phyloP scores from a whole-genome alignment of 768 basidiomycete species.

The button mushroom (Agaricus bisporus) region DNA sequence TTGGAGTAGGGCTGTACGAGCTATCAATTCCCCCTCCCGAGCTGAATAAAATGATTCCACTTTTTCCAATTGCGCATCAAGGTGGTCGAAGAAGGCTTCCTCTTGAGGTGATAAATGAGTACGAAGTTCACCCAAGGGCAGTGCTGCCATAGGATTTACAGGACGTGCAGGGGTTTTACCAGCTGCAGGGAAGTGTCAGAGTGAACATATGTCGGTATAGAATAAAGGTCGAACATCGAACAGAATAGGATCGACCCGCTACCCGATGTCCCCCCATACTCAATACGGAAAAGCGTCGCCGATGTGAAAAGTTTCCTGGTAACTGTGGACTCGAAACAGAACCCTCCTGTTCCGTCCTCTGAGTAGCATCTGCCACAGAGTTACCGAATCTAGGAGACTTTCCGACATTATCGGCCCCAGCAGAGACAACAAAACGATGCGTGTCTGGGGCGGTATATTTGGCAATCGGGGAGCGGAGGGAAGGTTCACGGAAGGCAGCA shows the following conservation, averaged over 20 bases:
- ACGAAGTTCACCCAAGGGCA: conserved; percentile 43
- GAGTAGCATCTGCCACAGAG: neutral
- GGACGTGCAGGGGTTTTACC: conserved; percentile 3
- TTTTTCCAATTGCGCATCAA: conserved; percentile 80
- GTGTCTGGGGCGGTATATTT: neutral
- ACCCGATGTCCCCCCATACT: neutral
- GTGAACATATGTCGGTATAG: neutral
- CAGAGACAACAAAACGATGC: conserved; percentile 8
- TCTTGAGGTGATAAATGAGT: conserved; percentile 55
- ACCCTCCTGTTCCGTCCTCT: neutral
- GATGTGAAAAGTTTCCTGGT: neutral
- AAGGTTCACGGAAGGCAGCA: conserved; percentile 5
- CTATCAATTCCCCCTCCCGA: conserved; percentile 57
- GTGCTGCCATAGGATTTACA: conserved; percentile 18
- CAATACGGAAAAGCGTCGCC: conserved; percentile 1
- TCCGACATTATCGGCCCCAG: neutral
- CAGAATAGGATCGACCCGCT: conserved; percentile 4
- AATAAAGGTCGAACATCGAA: conserved; percentile 10
- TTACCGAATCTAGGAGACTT: neutral
- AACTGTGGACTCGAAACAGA: neutral
- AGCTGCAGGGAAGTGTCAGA: neutral
- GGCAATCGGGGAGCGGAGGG: conserved; percentile 14
- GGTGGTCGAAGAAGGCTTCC: conserved; percentile 63
- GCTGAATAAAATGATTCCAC: conserved; percentile 78
- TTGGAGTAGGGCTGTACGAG: conserved; percentile 41